These are phyloP conservation scores for Eudorina sp. DNA, from an alignment of 139 green algal species.

Conservation along the genomic window DNA sequence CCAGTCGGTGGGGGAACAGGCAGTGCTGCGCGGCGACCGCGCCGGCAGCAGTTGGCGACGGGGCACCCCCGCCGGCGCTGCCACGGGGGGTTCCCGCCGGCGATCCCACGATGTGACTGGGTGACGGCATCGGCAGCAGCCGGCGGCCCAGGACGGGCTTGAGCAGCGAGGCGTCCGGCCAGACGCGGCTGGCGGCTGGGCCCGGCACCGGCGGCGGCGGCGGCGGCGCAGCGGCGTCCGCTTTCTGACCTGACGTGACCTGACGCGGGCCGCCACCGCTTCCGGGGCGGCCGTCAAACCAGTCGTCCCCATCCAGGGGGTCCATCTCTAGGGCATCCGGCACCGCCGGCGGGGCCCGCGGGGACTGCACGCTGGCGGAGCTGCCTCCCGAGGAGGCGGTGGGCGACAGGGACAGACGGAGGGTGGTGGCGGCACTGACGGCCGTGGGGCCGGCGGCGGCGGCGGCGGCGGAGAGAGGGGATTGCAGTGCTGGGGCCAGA, in stretches of 20 bases:
- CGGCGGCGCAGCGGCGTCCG: not conserved
- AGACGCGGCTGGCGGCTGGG: not conserved
- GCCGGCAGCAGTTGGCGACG: not conserved
- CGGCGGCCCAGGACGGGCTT: slow-evolving; percentile 9
- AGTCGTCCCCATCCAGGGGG: not conserved
- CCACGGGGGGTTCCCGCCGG: not conserved
- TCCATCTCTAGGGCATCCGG: not conserved
- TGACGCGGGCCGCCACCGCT: not conserved
- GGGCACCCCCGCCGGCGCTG: not conserved
- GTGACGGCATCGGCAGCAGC: slow-evolving; percentile 44
- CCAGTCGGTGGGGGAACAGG: too few species aligned
- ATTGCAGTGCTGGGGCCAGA: not conserved
- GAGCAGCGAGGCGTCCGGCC: slow-evolving; percentile 23
- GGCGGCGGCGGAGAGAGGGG: not conserved
- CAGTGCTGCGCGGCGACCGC: not conserved
- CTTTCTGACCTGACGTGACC: not conserved
- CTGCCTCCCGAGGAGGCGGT: not conserved
- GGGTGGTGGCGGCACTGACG: too few species aligned
- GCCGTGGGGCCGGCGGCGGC: not conserved
- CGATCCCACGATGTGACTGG: not conserved
- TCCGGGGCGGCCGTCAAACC: not conserved
- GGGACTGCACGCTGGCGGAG: not conserved
- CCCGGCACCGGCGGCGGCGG: not conserved
- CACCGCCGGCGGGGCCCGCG: slow-evolving; percentile 27
- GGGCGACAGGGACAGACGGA: not conserved